Evolutionary conservation across 129 eudicot genomes (phyloP), one percentile per base, ranked within the genome.

Genomic region (Kitagawia praeruptora): DNA sequence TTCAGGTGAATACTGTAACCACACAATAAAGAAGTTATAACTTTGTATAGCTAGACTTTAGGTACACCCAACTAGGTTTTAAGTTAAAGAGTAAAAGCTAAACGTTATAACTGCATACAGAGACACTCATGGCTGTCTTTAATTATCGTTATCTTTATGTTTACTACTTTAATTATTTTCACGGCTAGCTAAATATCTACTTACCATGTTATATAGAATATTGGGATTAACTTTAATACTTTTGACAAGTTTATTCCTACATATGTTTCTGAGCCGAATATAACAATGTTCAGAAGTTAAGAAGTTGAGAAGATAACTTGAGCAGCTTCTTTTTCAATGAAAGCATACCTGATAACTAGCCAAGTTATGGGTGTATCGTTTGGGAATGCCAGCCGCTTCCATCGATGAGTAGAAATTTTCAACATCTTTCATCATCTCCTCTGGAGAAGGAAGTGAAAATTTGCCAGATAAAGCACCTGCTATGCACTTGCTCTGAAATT

Each of bases 391-490:
- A 27, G 96, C 84, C 39, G 84, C 86, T 81, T 89, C 87, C 84
- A 91, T 34, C 14, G 90, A 87, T 10, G 87, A 77, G 82, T 91
- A 94, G 81, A 94, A 91, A 58, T 86, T 88, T 83, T 91, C 91
- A 31, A 86, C 81, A 72, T 92, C 97, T 67, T 86, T 86, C 80
- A 73, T 86, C 96, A 95, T 95, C 72, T 92, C 93, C 21, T 89
- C 84, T 1, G 53, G 0, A n/a, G 91, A 90, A 56, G 91, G 94
- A 37, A 95, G 88, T 10, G 81, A 77, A 76, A 92, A 70, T 53
- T 91, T 87, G 16, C 96, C 95, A 0, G 97, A 95, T 84, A 95
- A 89, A 72, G 83, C 81, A 45, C 97, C 91, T 21, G 99, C 96
- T 67, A 95, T 87, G 97, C 99, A 95, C 87, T 82, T 87, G 69